Base-by-base conservation (phyloP, 73 alveolate genomes). In the Uronychia binucleata region DNA sequence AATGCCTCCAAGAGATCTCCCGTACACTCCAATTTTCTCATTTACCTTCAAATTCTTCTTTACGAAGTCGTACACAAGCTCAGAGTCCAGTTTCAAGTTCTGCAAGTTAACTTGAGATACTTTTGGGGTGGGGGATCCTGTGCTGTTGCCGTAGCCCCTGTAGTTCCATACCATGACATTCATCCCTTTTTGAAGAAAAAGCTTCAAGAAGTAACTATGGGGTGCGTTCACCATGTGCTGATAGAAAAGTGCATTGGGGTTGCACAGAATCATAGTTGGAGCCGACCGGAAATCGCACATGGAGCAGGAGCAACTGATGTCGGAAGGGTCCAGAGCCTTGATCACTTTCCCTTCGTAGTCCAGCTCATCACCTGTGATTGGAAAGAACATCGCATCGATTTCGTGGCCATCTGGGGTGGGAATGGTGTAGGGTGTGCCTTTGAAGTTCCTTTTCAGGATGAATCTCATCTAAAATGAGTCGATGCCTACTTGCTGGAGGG, bases 211-310 rank as follows among this genome's bases (percentile, higher is more conserved):
- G 79, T 32, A 86, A 67, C 88, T 85, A 75, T 81, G 81, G 1
- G 96, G 96, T 11, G 79, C 28, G 76, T 88, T 78, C 30, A 90
- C 96, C 96, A 86, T 85, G 34, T 90, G 96, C 59, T 96, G 94
- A 78, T 94, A 96, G 82, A 88, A 90, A 28, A 95, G 92, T 33
- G 98, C 99, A 91, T 96, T 96, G 0, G 99, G 99, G 87, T 94
- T 94, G 88, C 98, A 96, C 83, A 96, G 76, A 19, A 96, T 90
- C 60, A 96, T 87, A 25, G 98, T 91, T 1, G 98, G 97, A 77
- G 28, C 58, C 1, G 30, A 19, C 28, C 58, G 34, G 13, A 25
- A 8, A 26, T 29, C 30, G 28, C 86, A 79, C 27, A n/a, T 79
- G 0, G 77, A 79, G 28, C 58, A 26, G 19, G 28, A 29, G 33